phyloP scores from a whole-genome alignment of 768 basidiomycete genomes.

The Tricholoma saponaceum region DNA sequence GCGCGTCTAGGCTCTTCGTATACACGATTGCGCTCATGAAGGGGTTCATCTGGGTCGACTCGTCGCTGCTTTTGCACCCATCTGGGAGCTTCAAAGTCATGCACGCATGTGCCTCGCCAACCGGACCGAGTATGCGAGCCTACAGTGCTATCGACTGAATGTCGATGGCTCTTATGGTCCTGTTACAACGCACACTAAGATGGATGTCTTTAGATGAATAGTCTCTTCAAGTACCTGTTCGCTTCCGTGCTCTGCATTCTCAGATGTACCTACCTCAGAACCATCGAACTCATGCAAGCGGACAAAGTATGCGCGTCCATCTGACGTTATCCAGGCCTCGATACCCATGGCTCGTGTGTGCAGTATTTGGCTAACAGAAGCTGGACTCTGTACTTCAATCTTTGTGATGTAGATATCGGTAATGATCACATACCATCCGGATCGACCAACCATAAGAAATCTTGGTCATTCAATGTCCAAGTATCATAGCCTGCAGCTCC shows the following conservation, averaged over 20 bases:
- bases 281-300: conserved; percentile 46
- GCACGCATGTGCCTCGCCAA: conserved; percentile 81
- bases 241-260: conserved; percentile 17
- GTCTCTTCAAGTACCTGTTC: conserved; percentile 14
- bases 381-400: conserved; percentile 28
- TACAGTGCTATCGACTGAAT: conserved; percentile 16
- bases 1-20: conserved; percentile 70
- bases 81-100: conserved; percentile 66
- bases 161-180: conserved; percentile 11
- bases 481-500: conserved; percentile 54
- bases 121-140: conserved; percentile 20
- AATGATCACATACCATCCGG: conserved; percentile 51
- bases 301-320: conserved; percentile 79
- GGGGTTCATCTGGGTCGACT: conserved; percentile 43
- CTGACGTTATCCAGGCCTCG: conserved; percentile 84
- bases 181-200: neutral
- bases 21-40: conserved; percentile 18
- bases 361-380: conserved; percentile 61
- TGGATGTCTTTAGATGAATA: neutral
- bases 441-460: conserved; percentile 74
- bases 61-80: conserved; percentile 77
- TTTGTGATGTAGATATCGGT: neutral
- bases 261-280: conserved; percentile 14
- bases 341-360: conserved; percentile 54
- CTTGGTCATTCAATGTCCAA: conserved; percentile 63